These are phyloP conservation scores for Echites panduratus DNA, from an alignment of 257 asterid species.

Conservation along the genomic window DNA sequence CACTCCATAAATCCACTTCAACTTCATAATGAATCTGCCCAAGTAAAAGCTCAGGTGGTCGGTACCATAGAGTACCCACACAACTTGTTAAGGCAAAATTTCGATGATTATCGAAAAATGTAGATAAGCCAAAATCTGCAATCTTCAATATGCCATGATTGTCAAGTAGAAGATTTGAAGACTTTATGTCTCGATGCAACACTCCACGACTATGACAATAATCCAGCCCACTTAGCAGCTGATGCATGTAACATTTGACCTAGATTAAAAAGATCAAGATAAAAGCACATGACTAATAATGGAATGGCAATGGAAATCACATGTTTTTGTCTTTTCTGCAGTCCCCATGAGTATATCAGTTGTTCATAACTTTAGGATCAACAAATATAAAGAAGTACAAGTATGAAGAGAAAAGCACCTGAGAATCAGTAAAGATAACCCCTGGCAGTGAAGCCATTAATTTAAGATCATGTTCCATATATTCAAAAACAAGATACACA, in stretches of 20 bases:
- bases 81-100: constrained; percentile 44
- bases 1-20: constrained; percentile 60
- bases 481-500: constrained; percentile 57
- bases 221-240: constrained; percentile 49
- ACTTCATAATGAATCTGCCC: constrained; percentile 48
- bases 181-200: constrained; percentile 59
- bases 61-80: constrained; percentile 65
- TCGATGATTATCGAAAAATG: constrained; percentile 27
- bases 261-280: too few relatives aligned
- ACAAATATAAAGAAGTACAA: neutral
- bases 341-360: too few relatives aligned
- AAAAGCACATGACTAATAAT: too few relatives aligned
- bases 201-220: constrained; percentile 50
- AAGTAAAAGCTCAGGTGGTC: constrained; percentile 62
- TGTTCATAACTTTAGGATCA: too few relatives aligned
- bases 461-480: constrained; percentile 62
- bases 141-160: constrained; percentile 48
- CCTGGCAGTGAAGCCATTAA: constrained; percentile 49
- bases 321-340: too few relatives aligned
- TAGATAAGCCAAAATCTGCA: constrained; percentile 60
- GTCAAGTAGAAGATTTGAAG: constrained; percentile 43
- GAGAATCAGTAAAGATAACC: constrained; percentile 50
- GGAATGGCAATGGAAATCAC: too few relatives aligned
- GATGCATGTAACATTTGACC: constrained; percentile 54
- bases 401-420: constrained; percentile 27